Conservation (phyloP, 78 protist genomes). For the Bigelowiella natans region DNA sequence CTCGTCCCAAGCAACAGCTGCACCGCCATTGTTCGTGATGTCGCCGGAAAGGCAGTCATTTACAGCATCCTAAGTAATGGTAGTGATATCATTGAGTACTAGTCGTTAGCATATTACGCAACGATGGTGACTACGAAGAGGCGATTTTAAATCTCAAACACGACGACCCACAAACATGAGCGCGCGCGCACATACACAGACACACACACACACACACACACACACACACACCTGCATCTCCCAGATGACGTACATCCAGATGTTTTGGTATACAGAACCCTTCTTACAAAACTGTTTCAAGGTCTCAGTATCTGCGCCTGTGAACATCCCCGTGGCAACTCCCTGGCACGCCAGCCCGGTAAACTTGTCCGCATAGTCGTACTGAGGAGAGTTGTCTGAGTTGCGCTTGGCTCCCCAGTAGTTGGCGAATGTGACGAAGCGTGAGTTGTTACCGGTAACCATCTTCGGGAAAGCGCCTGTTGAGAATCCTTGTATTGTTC, state of each 20-base stretch:
- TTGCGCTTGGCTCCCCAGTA: neutral
- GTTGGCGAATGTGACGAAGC: neutral
- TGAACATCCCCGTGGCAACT: neutral
- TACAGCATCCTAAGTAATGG: conserved; percentile 10
- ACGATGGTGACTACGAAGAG: no score
- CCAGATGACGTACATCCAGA: conserved; percentile 26
- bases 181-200: no score
- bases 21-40: neutral
- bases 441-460: neutral
- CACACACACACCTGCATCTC: no score
- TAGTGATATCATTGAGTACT: no score
- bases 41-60: neutral
- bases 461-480: neutral
- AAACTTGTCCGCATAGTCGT: neutral
- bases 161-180: no score
- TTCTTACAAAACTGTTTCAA: neutral
- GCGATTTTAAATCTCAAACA: no score
- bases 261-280: conserved; percentile 15
- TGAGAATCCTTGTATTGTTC: neutral
- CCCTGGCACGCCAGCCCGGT: neutral
- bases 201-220: no score
- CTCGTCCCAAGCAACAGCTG: conserved; percentile 17
- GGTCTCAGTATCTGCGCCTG: neutral
- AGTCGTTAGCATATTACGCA: no score
- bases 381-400: neutral